Conservation (phyloP, 371 early-diverging fungal genomes). For the Lichtheimia corymbifera region DNA sequence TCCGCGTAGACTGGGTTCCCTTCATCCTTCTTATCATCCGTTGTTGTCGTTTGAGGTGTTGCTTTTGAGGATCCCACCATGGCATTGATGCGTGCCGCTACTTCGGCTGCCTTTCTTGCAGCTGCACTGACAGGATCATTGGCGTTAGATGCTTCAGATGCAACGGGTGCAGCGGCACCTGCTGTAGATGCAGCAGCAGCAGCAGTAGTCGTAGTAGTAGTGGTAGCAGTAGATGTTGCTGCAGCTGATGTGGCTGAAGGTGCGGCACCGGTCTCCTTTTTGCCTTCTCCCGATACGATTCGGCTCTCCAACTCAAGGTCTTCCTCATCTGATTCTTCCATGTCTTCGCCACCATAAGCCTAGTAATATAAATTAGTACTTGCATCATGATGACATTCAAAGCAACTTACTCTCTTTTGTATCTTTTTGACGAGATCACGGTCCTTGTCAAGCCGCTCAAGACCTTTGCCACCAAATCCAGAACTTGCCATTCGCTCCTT, state of each 20-base stretch:
- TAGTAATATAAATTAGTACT: constrained; percentile 5
- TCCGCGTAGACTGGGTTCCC: constrained; percentile 57
- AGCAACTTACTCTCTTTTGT: constrained; percentile 73
- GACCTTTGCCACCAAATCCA: constrained; percentile 97
- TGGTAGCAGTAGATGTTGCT: constrained; percentile 9
- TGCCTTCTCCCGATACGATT: constrained; percentile 22
- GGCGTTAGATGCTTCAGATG: constrained; percentile 40
- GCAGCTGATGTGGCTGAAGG: constrained; percentile 9
- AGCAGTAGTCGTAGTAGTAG: constrained; percentile 36
- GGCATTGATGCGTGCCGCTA: constrained; percentile 48
- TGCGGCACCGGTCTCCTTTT: neutral
- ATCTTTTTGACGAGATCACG: constrained; percentile 88
- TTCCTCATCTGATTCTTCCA: constrained; percentile 72
- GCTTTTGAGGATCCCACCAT: constrained; percentile 34
- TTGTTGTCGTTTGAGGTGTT: constrained; percentile 33
- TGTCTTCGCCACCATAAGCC: constrained; percentile 76
- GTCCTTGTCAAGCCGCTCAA: constrained; percentile 93
- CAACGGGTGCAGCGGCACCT: constrained; percentile 38
- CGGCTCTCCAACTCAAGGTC: constrained; percentile 58
- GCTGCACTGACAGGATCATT: constrained; percentile 44
- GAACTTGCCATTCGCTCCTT: constrained; percentile 79
- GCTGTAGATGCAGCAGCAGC: constrained; percentile 33
- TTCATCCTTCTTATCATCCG: constrained; percentile 30
- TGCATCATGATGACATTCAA: neutral
- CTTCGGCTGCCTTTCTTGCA: constrained; percentile 46